Percentiles rank a stretch among this genome's conserved stretches.
Evolutionary conservation across 306 rosid species (phyloP).

Genomic region (Casuarina glauca): DNA sequence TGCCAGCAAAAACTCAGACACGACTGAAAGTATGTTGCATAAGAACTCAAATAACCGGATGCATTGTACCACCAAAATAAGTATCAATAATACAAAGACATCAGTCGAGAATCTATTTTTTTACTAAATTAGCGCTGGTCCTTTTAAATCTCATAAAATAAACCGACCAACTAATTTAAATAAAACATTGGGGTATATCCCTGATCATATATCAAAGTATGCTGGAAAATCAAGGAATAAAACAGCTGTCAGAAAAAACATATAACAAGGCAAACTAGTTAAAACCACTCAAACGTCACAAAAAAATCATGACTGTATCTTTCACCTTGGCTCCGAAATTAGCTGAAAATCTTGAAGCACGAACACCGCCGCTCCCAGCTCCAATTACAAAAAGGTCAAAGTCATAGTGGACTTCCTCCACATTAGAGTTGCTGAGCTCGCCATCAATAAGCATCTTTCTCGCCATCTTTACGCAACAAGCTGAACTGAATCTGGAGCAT

Average conservation of each 20-base stretch:
- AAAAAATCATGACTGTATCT: not conserved
- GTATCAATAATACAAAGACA: not conserved
- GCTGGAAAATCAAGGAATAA: not conserved
- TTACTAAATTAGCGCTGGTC: not conserved
- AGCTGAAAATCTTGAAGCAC: conserved; percentile 86
- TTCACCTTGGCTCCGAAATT: conserved; percentile 82
- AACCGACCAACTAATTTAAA: not conserved
- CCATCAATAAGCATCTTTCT: conserved; percentile 85
- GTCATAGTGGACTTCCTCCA: conserved; percentile 52
- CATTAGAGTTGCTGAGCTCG: conserved; percentile 44
- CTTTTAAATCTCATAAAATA: not conserved
- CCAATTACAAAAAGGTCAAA: conserved; percentile 89
- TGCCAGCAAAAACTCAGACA: not conserved
- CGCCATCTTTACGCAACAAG: conserved; percentile 53
- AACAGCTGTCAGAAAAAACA: not conserved
- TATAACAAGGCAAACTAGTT: not conserved
- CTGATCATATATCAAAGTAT: not conserved
- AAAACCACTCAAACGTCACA: not conserved
- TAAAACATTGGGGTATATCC: not conserved
- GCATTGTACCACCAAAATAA: not conserved
- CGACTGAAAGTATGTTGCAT: not conserved
- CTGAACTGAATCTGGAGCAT: conserved; percentile 24
- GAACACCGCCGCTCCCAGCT: conserved; percentile 99
- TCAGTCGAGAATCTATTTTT: not conserved
- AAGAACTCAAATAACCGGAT: not conserved